These are phyloP conservation scores for Rhododendron mucronatum DNA, from an alignment of 148 eudicot genomes.

Conservation along the genomic window DNA sequence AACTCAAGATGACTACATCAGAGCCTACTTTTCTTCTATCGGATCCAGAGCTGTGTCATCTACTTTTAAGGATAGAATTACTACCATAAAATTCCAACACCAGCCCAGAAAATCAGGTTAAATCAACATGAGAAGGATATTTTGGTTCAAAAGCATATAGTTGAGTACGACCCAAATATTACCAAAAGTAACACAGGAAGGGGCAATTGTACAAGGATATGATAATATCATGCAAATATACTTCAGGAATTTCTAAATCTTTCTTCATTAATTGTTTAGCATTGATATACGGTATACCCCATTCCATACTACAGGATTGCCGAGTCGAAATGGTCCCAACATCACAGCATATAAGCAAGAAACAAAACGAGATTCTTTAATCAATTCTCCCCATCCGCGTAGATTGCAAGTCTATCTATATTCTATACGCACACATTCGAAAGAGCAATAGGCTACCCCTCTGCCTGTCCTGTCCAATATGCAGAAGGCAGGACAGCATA, in stretches of 20 bases:
- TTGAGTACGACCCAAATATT: neutral
- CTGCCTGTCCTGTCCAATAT: neutral
- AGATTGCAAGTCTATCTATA: neutral
- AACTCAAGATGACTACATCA: neutral
- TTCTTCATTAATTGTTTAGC: neutral
- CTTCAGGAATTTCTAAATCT: neutral
- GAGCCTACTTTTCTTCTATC: neutral
- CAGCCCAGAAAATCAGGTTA: neutral
- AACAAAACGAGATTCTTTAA: neutral
- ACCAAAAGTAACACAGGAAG: neutral
- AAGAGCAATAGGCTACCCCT: neutral
- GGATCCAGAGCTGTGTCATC: neutral
- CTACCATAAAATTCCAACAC: neutral
- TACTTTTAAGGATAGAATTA: neutral
- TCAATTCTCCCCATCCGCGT: neutral
- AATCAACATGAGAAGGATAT: neutral
- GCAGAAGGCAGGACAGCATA: neutral
- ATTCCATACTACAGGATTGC: neutral
- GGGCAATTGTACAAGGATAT: neutral
- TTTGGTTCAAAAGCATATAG: neutral
- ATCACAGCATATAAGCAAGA: neutral
- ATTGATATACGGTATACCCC: neutral
- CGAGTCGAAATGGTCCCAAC: neutral
- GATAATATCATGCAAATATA: too few species aligned
- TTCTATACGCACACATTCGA: neutral